Conservation (phyloP, 495 filamentous ascomycete species). For the Staphylotrichum tortipilum region DNA sequence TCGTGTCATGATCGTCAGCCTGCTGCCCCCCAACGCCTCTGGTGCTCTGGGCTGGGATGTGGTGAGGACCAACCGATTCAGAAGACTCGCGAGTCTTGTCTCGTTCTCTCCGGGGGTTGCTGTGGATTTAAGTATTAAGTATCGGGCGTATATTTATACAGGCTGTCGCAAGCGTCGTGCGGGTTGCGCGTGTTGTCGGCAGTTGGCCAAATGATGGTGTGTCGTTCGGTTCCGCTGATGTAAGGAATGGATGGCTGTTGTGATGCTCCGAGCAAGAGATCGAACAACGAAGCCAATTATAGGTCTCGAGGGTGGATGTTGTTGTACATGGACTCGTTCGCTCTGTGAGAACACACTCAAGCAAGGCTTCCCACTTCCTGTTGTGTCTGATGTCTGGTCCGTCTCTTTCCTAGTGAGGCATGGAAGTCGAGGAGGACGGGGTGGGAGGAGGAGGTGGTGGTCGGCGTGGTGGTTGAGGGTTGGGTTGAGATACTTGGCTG, state of each 20-base stretch:
- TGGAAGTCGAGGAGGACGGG: slow-evolving; percentile 13
- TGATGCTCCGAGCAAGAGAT: slow-evolving; percentile 25
- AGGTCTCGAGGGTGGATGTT: slow-evolving; percentile 30
- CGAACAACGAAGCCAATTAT: slow-evolving; percentile 31
- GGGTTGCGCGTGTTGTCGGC: slow-evolving; percentile 28
- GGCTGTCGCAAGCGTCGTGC: slow-evolving; percentile 16
- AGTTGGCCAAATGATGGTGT: slow-evolving; percentile 47
- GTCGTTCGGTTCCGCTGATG: slow-evolving; percentile 35
- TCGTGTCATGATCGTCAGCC: too few species aligned
- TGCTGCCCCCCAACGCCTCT: slow-evolving; percentile 18
- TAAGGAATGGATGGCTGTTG: slow-evolving; percentile 43
- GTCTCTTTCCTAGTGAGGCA: slow-evolving; percentile 11
- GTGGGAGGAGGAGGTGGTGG: slow-evolving; percentile 1
- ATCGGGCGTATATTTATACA: slow-evolving; percentile 38
- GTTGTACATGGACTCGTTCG: slow-evolving; percentile 37
- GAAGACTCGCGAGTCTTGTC: slow-evolving; percentile 6
- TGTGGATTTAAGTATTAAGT: slow-evolving; percentile 36
- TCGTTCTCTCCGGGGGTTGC: slow-evolving; percentile 3
- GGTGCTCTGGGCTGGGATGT: background rate
- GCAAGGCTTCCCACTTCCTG: background rate
- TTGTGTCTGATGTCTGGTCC: background rate
- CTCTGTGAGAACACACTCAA: too few species aligned
- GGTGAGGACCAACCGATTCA: slow-evolving; percentile 25
- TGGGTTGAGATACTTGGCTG: slow-evolving; percentile 4
- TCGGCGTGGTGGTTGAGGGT: background rate